Base-by-base conservation (phyloP, 305 asterid genomes). In the Fraxinus latifolia region DNA sequence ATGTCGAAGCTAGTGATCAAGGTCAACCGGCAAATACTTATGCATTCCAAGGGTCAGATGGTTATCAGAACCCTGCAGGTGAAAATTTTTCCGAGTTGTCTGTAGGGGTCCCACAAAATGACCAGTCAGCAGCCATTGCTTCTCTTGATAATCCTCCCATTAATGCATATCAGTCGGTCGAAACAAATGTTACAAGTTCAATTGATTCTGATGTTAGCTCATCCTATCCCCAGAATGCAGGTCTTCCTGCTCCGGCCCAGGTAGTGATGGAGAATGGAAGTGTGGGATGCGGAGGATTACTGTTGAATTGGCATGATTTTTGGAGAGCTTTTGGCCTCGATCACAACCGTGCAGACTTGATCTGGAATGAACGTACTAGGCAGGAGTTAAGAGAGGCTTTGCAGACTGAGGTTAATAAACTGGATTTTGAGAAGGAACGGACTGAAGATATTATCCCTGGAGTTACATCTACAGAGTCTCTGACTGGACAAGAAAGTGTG, bases 331-430 rank as follows among this genome's bases (percentile, higher is more conserved):
- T 96, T 84, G 89, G 94, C 79, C 97, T 96, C 82, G 98, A 96
- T 88, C 99, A 94, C 83, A 96, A 92, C 84, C 98, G 99, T 37
- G 98, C 99, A 29, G 99, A 96, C 89, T 89, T 96, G 91, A 91
- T 96, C 79, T 96, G 98, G 98, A 96, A 96, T 84, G 99, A 96
- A 94, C 97, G 98, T 44, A 96, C 95, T 32, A 90, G 99, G 87
- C 99, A 96, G 91, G 99, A 96, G 90, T 85, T 94, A 80, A 85
- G 93, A 89, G 99, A 91, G 86, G 90, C 97, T 79, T 91, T 96
- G 91, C 97, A 92, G 89, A 97, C 98, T 80, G 99, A 96, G 92
- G 98, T 96, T 91, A 97, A 92, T 89, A 94, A 89, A 79, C 92
- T 96, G 74, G 99, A 96, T 85, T 91, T 93, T 81, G 99, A 96